These are phyloP conservation scores for Balansia obtecta DNA, from an alignment of 2,329 filamentous ascomycete species.

Conservation along the genomic window DNA sequence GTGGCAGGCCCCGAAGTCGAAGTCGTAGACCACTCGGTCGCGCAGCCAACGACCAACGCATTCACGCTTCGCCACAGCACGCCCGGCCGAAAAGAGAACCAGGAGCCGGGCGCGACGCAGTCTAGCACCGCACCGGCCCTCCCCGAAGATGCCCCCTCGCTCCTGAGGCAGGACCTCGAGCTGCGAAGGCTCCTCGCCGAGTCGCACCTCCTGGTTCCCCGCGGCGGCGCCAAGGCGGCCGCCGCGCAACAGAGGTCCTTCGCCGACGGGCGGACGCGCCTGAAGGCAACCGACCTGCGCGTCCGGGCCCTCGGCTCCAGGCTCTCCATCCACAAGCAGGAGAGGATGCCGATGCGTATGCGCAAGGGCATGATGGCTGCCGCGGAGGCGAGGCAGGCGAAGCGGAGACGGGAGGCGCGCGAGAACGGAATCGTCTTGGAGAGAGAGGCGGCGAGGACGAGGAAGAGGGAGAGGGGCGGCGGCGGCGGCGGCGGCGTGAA, in stretches of 20 bases:
- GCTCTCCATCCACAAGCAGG: slow-evolving; percentile 59
- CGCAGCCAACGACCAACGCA: too few species aligned
- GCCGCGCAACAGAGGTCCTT: slow-evolving; percentile 30
- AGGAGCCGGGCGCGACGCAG: too few species aligned
- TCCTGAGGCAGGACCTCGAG: slow-evolving; percentile 84
- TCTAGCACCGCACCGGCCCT: too few species aligned
- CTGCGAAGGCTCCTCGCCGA: slow-evolving; percentile 84
- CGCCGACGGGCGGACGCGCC: slow-evolving; percentile 52
- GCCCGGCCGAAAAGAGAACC: too few species aligned
- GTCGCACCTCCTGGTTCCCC: slow-evolving; percentile 63
- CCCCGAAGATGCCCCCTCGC: slow-evolving; percentile 48
- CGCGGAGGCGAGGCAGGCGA: slow-evolving; percentile 50
- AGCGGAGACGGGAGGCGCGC: slow-evolving; percentile 62
- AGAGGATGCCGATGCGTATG: slow-evolving; percentile 80
- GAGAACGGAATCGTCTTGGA: slow-evolving; percentile 91
- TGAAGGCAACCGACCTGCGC: slow-evolving; percentile 73
- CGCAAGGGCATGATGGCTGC: slow-evolving; percentile 74
- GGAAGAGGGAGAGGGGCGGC: slow-evolving; percentile 28
- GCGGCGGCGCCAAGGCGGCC: slow-evolving; percentile 37
- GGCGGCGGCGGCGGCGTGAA: slow-evolving; percentile 55
- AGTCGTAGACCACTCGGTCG: slow-evolving; percentile 54
- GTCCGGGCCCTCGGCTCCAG: slow-evolving; percentile 74
- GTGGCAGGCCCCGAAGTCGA: slow-evolving; percentile 27
- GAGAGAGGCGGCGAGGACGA: slow-evolving; percentile 29
- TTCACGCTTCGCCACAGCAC: too few species aligned